Percentiles rank a stretch among this genome's conserved stretches.
phyloP scores from a whole-genome alignment of 1,284 basidiomycete species.

The Fomitiporia mediterranea region DNA sequence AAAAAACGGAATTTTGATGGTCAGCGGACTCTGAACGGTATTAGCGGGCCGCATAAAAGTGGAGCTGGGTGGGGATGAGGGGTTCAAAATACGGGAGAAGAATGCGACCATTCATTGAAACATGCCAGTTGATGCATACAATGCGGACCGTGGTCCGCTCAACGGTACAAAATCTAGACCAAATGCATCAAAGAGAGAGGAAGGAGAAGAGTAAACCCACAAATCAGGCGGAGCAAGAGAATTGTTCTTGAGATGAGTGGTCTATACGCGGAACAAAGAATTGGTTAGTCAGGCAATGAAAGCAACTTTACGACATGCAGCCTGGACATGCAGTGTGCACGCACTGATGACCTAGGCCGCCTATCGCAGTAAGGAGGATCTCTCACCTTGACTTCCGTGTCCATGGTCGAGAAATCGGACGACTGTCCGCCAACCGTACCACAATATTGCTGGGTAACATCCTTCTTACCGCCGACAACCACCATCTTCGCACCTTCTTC shows the following conservation, averaged over 20 bases:
- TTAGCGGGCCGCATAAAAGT: constrained; percentile 11
- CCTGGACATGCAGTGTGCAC: constrained; percentile 3
- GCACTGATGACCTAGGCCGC: background rate
- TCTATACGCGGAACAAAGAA: constrained; percentile 29
- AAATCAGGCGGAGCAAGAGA: constrained; percentile 57
- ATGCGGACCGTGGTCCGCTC: background rate
- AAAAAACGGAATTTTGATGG: background rate
- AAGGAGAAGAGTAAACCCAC: constrained; percentile 32
- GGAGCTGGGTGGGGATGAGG: background rate
- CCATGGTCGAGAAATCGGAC: constrained; percentile 48
- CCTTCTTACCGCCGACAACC: constrained; percentile 49
- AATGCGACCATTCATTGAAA: background rate
- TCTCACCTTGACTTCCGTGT: constrained; percentile 53
- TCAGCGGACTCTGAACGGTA: constrained; percentile 10
- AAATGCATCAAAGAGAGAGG: background rate
- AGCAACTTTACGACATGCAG: constrained; percentile 2
- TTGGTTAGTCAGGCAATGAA: background rate
- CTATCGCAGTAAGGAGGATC: background rate
- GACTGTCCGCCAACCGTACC: constrained; percentile 60
- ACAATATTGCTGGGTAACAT: constrained; percentile 51
- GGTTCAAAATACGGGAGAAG: background rate
- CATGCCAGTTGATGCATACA: background rate
- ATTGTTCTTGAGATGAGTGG: constrained; percentile 48
- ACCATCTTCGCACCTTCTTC: constrained; percentile 51
- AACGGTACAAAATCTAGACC: background rate